Evolutionary conservation across 805 yeast species (phyloP), one percentile per base, ranked within the genome.

Genomic region (Vanderwaltozyma verrucispora): DNA sequence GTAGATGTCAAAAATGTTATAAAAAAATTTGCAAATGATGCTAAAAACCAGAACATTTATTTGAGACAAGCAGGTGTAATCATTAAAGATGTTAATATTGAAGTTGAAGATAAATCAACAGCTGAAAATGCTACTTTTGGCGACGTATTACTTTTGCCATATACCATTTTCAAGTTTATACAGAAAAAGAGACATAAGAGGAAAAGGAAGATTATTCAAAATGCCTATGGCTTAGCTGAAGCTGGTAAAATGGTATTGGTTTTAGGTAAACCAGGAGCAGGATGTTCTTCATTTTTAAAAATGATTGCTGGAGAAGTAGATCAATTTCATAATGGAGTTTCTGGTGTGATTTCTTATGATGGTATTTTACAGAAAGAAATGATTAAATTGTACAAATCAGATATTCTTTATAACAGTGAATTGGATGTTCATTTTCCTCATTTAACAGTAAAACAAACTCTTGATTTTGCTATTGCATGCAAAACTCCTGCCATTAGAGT

Each of bases 241-340:
- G 75, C 79, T 4, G 83, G 84, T 43, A 83, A 77, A 48, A 67
- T 77, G 72, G 67, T 74, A 27, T 62, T 78, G 36, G 84, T 78
- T 7, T 56, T 76, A 26, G 82, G 80, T 32, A 68, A 77, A 40
- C 84, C 86, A 2, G 84, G 86, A 46, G 75, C 87, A 25, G 87
- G 87, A 20, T 79, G 86, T 52, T 73, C 85, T 6, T 69, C 83
- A 4, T 62, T 79, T 32, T 60, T 78, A 51, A 74, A 75, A 46
- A 68, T 81, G 4, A 60, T 79, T 48, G 72, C 82, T 16, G 75
- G 73, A 35, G 72, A 72, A 43, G 66, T 69, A 19, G 49, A 53
- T 39, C 47, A 48, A 33, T 53, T 43, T 50, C 53, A 62, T 15
- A 55, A 59, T 18, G 35, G 35, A 6, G 65, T 65, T 30, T 69